phyloP scores from a whole-genome alignment of 192 early-diverging fungal genomes.

The Dissophora ornata region DNA sequence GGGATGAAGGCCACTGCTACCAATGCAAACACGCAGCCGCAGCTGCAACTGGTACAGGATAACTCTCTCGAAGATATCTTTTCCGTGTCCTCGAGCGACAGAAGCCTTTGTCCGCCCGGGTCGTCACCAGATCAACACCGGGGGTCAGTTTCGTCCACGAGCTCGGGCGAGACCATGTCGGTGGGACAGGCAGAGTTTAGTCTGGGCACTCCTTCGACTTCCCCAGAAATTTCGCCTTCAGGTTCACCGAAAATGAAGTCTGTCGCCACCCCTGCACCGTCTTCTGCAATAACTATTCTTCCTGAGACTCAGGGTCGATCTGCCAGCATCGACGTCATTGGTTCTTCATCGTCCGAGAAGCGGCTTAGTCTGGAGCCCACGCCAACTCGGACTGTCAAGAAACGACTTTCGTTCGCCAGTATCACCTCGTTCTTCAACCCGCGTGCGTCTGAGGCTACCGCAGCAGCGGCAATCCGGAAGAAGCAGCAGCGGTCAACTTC shows the following conservation, averaged over 20 bases:
- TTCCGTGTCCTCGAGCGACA: constrained; percentile 7
- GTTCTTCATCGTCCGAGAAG: constrained; percentile 16
- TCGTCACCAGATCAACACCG: constrained; percentile 24
- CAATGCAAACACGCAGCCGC: not conserved
- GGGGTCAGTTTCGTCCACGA: constrained; percentile 43
- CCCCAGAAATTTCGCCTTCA: constrained; percentile 38
- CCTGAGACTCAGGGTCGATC: too few relatives aligned
- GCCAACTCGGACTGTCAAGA: constrained; percentile 22
- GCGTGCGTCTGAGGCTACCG: not conserved
- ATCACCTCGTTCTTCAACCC: constrained; percentile 48
- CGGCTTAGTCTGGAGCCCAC: constrained; percentile 15
- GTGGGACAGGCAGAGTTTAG: constrained; percentile 8
- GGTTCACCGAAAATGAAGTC: constrained; percentile 35
- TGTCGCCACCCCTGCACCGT: not conserved
- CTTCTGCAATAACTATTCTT: not conserved
- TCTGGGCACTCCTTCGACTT: constrained; percentile 25
- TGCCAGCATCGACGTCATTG: too few relatives aligned
- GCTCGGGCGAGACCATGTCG: constrained; percentile 33
- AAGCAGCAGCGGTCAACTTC: constrained; percentile 37
- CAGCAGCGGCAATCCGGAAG: constrained; percentile 15
- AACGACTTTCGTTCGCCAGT: constrained; percentile 39
- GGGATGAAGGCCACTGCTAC: not conserved
- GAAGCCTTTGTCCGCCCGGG: not conserved
- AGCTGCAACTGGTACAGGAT: not conserved
- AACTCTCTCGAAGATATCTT: constrained; percentile 20